Evolutionary conservation across 148 eudicot species (phyloP).

Genomic region (Pouteria glomerata): DNA sequence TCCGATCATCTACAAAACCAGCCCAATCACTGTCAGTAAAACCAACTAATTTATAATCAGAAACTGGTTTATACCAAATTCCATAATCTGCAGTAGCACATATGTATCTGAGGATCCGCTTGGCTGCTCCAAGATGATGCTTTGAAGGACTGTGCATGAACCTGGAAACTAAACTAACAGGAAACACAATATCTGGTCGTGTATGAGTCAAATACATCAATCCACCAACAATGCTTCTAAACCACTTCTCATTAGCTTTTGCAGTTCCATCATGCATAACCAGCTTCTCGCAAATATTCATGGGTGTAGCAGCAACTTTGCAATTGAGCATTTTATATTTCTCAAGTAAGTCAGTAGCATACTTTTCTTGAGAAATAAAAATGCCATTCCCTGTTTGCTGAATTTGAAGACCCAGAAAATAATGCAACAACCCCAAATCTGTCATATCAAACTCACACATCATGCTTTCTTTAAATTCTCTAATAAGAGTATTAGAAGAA

Average conservation of each 20-base stretch:
- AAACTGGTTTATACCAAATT: neutral
- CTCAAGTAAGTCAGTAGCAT: neutral
- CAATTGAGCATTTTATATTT: conserved; percentile 1
- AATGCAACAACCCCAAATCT: conserved; percentile 1
- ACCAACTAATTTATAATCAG: neutral
- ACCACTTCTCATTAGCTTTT: neutral
- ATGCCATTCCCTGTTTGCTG: neutral
- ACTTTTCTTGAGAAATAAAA: neutral
- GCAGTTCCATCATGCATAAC: neutral
- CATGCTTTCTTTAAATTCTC: neutral
- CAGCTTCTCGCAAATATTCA: neutral
- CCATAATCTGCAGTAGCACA: neutral
- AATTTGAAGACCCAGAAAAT: neutral
- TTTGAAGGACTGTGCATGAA: neutral
- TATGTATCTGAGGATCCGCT: neutral
- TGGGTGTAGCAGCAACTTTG: neutral
- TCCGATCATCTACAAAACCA: neutral
- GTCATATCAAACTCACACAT: neutral
- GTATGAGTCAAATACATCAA: neutral
- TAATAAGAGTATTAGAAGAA: neutral
- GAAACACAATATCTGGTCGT: neutral
- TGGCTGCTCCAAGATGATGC: neutral
- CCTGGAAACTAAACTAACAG: neutral
- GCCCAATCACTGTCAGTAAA: conserved; percentile 6
- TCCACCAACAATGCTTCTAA: neutral